Evolutionary conservation across 208 protist genomes (phyloP).

Genomic region (Acanthamoeba lenticulata): DNA sequence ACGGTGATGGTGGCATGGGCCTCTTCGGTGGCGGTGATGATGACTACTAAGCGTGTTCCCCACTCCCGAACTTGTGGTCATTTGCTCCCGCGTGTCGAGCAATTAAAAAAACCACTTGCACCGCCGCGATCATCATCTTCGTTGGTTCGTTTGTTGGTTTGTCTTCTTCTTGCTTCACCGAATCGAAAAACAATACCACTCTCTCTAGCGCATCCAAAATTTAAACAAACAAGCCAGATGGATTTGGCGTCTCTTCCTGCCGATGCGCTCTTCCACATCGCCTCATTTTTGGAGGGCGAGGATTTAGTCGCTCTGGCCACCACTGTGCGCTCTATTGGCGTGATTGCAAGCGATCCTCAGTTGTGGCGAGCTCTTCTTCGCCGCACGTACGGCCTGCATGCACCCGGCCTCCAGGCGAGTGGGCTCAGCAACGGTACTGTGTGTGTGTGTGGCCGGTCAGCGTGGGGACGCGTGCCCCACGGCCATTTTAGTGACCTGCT

Average conservation of each 20-base stretch:
- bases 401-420: too few species aligned
- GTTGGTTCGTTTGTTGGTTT: neutral
- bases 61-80: neutral
- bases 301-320: neutral
- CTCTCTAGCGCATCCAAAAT: neutral
- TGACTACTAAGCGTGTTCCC: neutral
- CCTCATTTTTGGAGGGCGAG: neutral
- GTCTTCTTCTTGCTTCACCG: neutral
- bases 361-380: neutral
- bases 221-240: neutral
- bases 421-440: too few species aligned
- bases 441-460: too few species aligned
- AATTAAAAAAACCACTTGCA: too few species aligned
- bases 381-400: neutral
- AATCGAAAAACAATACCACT: too few species aligned
- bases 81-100: neutral
- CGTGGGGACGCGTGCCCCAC: too few species aligned
- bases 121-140: neutral
- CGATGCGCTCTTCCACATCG: neutral
- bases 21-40: slow-evolving; percentile 41
- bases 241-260: neutral
- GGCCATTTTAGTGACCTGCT: too few species aligned
- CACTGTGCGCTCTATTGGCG: neutral
- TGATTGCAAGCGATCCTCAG: neutral
- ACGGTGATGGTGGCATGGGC: slow-evolving; percentile 23